These are phyloP conservation scores for Monilinia fructicola DNA, from an alignment of 2,329 filamentous ascomycete species.

Conservation along the genomic window DNA sequence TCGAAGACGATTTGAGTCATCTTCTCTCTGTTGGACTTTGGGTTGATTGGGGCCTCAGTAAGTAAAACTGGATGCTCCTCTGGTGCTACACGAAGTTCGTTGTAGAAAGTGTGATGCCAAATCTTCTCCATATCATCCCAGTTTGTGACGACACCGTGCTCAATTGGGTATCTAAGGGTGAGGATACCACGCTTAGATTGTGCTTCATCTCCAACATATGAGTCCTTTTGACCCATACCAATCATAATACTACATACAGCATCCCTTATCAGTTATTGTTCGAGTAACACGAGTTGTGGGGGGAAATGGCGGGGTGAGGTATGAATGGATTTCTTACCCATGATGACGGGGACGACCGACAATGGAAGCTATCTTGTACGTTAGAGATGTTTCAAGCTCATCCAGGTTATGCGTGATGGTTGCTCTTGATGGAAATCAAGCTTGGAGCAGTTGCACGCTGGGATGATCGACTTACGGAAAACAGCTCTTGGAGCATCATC, in stretches of 20 bases:
- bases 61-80: constrained; percentile 99
- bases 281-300: constrained; percentile 25
- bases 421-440: constrained; percentile 7
- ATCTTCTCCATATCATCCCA: constrained; percentile 99
- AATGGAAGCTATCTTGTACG: constrained; percentile 74
- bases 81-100: constrained; percentile 98
- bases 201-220: constrained; percentile 99
- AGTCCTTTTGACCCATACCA: constrained; percentile 99
- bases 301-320: constrained; percentile 31
- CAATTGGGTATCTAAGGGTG: constrained; percentile 98
- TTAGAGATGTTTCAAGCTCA: constrained; percentile 29
- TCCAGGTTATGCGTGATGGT: background rate
- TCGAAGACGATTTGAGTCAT: constrained; percentile 99
- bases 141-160: constrained; percentile 99
- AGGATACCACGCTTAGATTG: constrained; percentile 99
- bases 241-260: constrained; percentile 91
- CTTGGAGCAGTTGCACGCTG: constrained; percentile 31
- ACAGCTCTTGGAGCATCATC: constrained; percentile 99
- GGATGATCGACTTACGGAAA: constrained; percentile 81
- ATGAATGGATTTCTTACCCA: constrained; percentile 67
- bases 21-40: constrained; percentile 99
- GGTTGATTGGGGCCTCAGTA: constrained; percentile 99
- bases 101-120: constrained; percentile 99
- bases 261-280: constrained; percentile 36
- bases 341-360: constrained; percentile 99